phyloP scores from a whole-genome alignment of 371 early-diverging fungal genomes.

The Nematocida minor region DNA sequence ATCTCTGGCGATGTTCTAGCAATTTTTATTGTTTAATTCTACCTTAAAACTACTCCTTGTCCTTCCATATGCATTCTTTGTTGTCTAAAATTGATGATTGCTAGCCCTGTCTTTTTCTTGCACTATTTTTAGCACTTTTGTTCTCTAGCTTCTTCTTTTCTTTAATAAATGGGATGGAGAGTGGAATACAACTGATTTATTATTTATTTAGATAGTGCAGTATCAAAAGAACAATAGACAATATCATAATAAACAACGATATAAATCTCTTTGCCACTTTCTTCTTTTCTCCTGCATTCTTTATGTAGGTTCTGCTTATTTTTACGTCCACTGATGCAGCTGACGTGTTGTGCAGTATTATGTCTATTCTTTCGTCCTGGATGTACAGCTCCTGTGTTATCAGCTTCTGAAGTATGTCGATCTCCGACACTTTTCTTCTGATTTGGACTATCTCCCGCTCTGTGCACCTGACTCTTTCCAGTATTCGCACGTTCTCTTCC shows the following conservation, averaged over 20 bases:
- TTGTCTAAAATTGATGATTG: too few species aligned
- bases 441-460: slow-evolving; percentile 26
- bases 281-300: slow-evolving; percentile 25
- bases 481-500: slow-evolving; percentile 43
- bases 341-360: slow-evolving; percentile 19
- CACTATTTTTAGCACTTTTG: too few species aligned
- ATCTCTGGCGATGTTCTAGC: too few species aligned
- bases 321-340: slow-evolving; percentile 32
- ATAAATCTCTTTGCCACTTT: slow-evolving; percentile 16
- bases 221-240: slow-evolving; percentile 27
- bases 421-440: slow-evolving; percentile 35
- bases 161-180: too few species aligned
- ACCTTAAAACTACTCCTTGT: too few species aligned
- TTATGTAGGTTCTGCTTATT: slow-evolving; percentile 37
- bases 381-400: slow-evolving; percentile 42
- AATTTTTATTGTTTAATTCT: too few species aligned
- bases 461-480: slow-evolving; percentile 11
- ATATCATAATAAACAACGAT: slow-evolving; percentile 32
- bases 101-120: too few species aligned
- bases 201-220: slow-evolving; percentile 34
- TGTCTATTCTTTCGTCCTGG: slow-evolving; percentile 47
- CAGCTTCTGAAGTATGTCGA: slow-evolving; percentile 40
- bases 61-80: too few species aligned
- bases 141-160: too few species aligned
- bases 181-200: too few species aligned